Evolutionary conservation across 1,284 basidiomycete species (phyloP), one percentile per base, ranked within the genome.

Genomic region (Microbotryomycetes sp.): DNA sequence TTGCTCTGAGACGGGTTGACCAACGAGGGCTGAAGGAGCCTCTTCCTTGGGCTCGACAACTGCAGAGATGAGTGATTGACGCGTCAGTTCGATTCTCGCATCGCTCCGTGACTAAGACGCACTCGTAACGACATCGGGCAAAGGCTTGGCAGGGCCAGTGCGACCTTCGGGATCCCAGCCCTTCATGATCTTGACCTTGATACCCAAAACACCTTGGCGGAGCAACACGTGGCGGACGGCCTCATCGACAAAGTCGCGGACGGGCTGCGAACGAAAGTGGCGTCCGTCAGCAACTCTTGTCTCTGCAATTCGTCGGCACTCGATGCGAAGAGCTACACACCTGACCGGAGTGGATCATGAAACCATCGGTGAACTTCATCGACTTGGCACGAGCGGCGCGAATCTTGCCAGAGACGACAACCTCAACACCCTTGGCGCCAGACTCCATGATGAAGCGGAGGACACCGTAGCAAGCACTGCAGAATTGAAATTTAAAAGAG

Each of bases 141-240:
- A 86, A 69, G 93, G 92, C 79, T 92, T 92, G 78, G 84, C 82
- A 75, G 93, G 94, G 62, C 93, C 93, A 62, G 83, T 80, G 72
- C 84, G 83, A 66, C 92, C 92, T 75, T 90, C 86, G 64, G 92
- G 90, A 79, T 98, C 96, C 80, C 83, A 87, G 68, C 88, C 91
- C 81, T 94, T 93, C 94, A 98, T 97, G 80, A 99, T 98, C 82
- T 98, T 99, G 77, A 99, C 96, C 81, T 98, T 98, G 83, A 99
- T 97, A 77, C 96, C 96, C 71, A 99, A 86, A 64, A 99, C 96
- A 87, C 96, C 96, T 80, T 99, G 96, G 76, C 92, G 88, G 74
- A 99, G 86, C 74, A 98, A 84, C 73, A 98, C 96, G 83, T 99
- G 96, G 73, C 96, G 86, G 75, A 97, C 93, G 67, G 96, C 96